A percentile compares a stretch with the other conserved stretches of the same genome.
These are phyloP conservation scores for Spinacia oleracea DNA, from an alignment of 179 eudicot species.

Conservation along the genomic window DNA sequence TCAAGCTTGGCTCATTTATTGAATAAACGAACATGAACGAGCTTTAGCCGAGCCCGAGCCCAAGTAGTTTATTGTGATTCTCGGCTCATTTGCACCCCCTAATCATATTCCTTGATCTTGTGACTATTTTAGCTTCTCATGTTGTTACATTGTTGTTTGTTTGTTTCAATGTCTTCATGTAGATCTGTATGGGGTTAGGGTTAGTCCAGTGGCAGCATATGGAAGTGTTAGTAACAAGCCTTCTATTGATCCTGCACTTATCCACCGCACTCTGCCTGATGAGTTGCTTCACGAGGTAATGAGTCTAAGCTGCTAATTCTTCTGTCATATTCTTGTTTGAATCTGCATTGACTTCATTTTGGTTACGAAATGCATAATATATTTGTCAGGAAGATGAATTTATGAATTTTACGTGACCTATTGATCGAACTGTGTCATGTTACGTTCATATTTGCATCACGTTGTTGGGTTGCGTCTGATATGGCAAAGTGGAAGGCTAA, in stretches of 20 bases:
- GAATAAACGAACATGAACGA: too few species aligned
- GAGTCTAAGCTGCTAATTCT: not conserved
- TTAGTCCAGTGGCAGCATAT: slow-evolving; percentile 76
- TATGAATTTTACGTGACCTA: not conserved
- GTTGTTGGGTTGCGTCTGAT: not conserved
- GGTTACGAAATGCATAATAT: not conserved
- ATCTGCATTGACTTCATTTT: not conserved
- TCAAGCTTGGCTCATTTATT: too few species aligned
- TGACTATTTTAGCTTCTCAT: not conserved
- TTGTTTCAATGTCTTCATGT: slow-evolving; percentile 8
- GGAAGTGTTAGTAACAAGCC: slow-evolving; percentile 64
- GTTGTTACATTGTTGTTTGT: not conserved
- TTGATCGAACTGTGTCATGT: not conserved
- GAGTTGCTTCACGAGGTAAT: slow-evolving; percentile 88
- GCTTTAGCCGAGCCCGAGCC: too few species aligned
- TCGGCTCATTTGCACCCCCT: too few species aligned
- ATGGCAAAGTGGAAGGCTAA: not conserved
- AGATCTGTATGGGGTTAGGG: slow-evolving; percentile 89
- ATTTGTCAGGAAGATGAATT: not conserved
- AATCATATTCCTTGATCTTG: not conserved
- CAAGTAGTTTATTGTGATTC: too few species aligned
- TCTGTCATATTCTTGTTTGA: not conserved
- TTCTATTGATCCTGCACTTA: slow-evolving; percentile 59
- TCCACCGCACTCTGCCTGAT: slow-evolving; percentile 80
- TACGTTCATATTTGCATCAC: not conserved